Conservation (phyloP, 2,329 filamentous ascomycete genomes). For the Hypoxylon rubiginosum region DNA sequence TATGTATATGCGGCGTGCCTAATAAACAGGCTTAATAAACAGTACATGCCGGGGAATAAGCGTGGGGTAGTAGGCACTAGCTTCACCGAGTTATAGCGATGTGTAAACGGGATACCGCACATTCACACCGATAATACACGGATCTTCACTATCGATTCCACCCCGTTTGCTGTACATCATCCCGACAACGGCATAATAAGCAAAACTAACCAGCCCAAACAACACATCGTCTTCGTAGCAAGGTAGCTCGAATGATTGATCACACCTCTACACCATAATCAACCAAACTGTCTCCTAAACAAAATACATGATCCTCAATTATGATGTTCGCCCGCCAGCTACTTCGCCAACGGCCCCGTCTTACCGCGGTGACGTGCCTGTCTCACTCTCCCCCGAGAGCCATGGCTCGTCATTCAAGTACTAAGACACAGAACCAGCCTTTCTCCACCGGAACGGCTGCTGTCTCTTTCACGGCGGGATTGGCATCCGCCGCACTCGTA, state of each 20-base stretch:
- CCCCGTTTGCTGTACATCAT: neutral
- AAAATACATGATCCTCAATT: constrained; percentile 7
- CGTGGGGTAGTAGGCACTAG: neutral
- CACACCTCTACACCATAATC: neutral
- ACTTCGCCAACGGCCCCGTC: constrained; percentile 40
- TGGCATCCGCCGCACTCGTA: constrained; percentile 35
- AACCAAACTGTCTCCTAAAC: neutral
- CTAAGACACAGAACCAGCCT: constrained; percentile 26
- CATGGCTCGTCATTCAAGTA: constrained; percentile 41
- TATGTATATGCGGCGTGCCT: no score
- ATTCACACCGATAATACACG: constrained; percentile 2
- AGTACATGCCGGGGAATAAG: no score
- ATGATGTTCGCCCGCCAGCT: constrained; percentile 44
- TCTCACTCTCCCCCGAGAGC: constrained; percentile 28
- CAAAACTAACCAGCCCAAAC: no score
- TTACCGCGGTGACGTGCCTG: constrained; percentile 34
- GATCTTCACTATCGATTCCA: constrained; percentile 5
- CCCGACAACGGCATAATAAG: neutral
- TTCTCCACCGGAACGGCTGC: constrained; percentile 24
- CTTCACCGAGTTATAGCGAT: neutral
- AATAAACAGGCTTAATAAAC: no score
- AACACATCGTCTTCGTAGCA: neutral
- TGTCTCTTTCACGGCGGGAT: constrained; percentile 38
- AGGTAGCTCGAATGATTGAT: neutral
- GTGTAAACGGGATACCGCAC: neutral